Evolutionary conservation across 345 rosid species (phyloP).

Genomic region (Salix purpurea): DNA sequence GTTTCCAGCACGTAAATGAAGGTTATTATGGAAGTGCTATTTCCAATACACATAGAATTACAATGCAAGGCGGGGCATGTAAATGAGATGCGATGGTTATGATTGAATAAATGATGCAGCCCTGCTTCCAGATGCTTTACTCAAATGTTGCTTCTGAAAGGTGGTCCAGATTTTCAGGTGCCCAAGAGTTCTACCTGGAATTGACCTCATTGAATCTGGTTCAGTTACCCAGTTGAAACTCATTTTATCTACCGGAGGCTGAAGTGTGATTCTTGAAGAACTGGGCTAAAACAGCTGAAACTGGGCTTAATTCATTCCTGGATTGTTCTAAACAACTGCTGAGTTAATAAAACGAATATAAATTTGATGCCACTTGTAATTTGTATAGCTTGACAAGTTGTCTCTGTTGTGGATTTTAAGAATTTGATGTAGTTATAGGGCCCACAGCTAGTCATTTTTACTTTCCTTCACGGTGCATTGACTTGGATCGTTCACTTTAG

Average conservation of each 20-base stretch:
- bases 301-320: neutral
- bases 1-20: neutral
- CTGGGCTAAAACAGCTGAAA: neutral
- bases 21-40: neutral
- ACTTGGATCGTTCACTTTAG: neutral
- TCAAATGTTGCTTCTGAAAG: neutral
- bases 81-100: neutral
- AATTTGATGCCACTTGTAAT: neutral
- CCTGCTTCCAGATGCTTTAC: neutral
- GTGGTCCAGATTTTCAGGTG: neutral
- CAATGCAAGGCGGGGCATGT: neutral
- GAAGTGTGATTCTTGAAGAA: neutral
- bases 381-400: neutral
- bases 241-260: neutral
- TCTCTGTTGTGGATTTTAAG: neutral
- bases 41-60: neutral
- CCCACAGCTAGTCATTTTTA: neutral
- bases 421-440: constrained; percentile 2
- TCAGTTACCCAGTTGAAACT: neutral
- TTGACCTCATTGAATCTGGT: neutral
- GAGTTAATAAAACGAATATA: neutral
- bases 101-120: neutral
- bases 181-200: neutral
- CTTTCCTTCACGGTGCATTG: neutral
- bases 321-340: neutral